Conservation (phyloP, 2,329 filamentous ascomycete species). For the Fusarium pseudograminearum region DNA sequence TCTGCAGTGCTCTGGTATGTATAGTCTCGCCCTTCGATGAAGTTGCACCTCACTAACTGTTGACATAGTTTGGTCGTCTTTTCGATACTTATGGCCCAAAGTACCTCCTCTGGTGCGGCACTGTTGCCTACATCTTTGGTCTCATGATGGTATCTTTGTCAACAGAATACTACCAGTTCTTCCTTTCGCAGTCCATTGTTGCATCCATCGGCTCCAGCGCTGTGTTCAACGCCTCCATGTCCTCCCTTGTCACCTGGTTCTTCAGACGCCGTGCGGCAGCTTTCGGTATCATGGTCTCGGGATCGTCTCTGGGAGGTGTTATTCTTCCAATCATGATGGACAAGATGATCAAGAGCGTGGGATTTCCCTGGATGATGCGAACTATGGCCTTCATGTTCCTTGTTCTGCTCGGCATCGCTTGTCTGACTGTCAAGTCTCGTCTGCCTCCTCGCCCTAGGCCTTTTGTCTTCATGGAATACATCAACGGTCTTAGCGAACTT, state of each 20-base stretch:
- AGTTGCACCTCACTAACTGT: neutral
- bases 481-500: conserved; percentile 60
- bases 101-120: conserved; percentile 66
- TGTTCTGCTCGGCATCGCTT: conserved; percentile 50
- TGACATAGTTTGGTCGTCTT: conserved; percentile 63
- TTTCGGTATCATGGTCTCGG: conserved; percentile 65
- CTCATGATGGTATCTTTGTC: conserved; percentile 73
- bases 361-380: conserved; percentile 63
- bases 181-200: conserved; percentile 58
- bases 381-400: conserved; percentile 61
- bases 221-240: conserved; percentile 59
- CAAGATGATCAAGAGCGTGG: conserved; percentile 62
- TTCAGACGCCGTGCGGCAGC: conserved; percentile 63
- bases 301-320: conserved; percentile 66
- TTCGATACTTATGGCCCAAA: conserved; percentile 75
- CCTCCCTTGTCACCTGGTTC: conserved; percentile 64
- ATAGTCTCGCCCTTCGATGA: conserved; percentile 29
- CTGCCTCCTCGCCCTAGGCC: conserved; percentile 60
- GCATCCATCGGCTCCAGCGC: conserved; percentile 57
- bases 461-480: conserved; percentile 61
- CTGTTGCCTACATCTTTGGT: conserved; percentile 69
- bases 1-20: conserved; percentile 62
- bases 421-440: conserved; percentile 52
- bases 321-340: conserved; percentile 72
- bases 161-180: conserved; percentile 59